Base-by-base conservation (phyloP, 2,329 filamentous ascomycete genomes). In the Colletotrichum navitas region DNA sequence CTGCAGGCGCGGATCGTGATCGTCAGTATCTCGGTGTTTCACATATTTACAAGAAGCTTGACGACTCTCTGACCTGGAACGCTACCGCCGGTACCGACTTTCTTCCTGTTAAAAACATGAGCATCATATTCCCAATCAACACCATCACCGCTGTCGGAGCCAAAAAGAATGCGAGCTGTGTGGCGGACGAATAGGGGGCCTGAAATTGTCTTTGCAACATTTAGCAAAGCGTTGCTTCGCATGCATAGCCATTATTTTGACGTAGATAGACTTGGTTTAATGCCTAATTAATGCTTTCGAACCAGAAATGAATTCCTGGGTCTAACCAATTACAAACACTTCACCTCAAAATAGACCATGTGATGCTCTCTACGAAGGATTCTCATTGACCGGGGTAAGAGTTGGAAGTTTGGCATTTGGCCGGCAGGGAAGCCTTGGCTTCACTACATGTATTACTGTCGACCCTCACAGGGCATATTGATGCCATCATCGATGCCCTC, bases 401-500 rank as follows among this genome's bases (percentile, higher is more conserved):
- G n/a, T n/a, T n/a, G n/a, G 69, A 63, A 6, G 66, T 72, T 47
- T 63, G 58, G 34, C 69, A 74, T 63, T 67, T 73, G 16, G 65
- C 72, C 21, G 58, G 54, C 55, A 70, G 36, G 7, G 69, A 66
- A 10, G 58, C 41, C 54, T 69, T 58, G 16, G 69, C 69, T 59
- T 69, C 65, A n/a, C n/a, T n/a, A n/a, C n/a, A n/a, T n/a, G n/a
- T n/a, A 1, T 63, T 45, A 21, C 62, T 69, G 43, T 74, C 65
- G 52, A 63, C 45, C 16, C 69, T 51, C 3, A 63, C 81, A 83
- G 29, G 77, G 78, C 2, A 77, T 71, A 3, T 80, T 75, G 1
- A 80, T 75, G 39, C 79, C 81, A 11, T 80, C 83, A 14, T 77
- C 75, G 75, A 85, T 82, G 26, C 80, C 85, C 74, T 88, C 85